Percentiles rank a stretch among this genome's conserved stretches.
Conservation (phyloP, 345 rosid genomes). For the Camelina laxa region DNA sequence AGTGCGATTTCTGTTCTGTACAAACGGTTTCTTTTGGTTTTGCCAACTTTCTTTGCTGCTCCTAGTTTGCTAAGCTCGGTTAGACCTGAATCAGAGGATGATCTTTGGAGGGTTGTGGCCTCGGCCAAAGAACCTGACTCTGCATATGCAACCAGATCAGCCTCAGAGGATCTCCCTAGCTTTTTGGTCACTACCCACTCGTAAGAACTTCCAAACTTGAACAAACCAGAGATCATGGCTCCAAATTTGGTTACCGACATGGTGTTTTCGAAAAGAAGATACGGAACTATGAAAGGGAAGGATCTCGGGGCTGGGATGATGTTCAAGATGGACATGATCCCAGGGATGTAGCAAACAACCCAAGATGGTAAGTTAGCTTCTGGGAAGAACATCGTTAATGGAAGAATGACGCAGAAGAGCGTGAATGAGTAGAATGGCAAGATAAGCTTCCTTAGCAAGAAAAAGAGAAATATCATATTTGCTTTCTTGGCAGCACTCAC, state of each 20-base stretch:
- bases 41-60: slow-evolving; percentile 48
- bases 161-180: slow-evolving; percentile 79
- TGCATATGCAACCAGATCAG: slow-evolving; percentile 64
- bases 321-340: slow-evolving; percentile 80
- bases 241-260: slow-evolving; percentile 92
- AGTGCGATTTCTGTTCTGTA: slow-evolving; percentile 81
- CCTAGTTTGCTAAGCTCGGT: slow-evolving; percentile 60
- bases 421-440: slow-evolving; percentile 92
- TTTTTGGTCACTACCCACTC: slow-evolving; percentile 92
- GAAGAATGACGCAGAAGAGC: slow-evolving; percentile 90
- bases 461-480: slow-evolving; percentile 82
- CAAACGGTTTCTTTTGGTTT: slow-evolving; percentile 61
- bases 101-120: slow-evolving; percentile 50
- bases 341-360: slow-evolving; percentile 93
- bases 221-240: slow-evolving; percentile 79
- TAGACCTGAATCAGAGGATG: slow-evolving; percentile 74
- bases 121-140: slow-evolving; percentile 57
- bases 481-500: slow-evolving; percentile 75
- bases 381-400: slow-evolving; percentile 83
- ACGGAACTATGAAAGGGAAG: slow-evolving; percentile 85
- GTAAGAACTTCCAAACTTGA: slow-evolving; percentile 74
- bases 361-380: slow-evolving; percentile 91
- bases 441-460: slow-evolving; percentile 86
- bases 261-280: slow-evolving; percentile 87
- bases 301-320: slow-evolving; percentile 85